Evolutionary conservation across 495 filamentous ascomycete genomes (phyloP), one percentile per base, ranked within the genome.

Genomic region (Talaromyces liani): DNA sequence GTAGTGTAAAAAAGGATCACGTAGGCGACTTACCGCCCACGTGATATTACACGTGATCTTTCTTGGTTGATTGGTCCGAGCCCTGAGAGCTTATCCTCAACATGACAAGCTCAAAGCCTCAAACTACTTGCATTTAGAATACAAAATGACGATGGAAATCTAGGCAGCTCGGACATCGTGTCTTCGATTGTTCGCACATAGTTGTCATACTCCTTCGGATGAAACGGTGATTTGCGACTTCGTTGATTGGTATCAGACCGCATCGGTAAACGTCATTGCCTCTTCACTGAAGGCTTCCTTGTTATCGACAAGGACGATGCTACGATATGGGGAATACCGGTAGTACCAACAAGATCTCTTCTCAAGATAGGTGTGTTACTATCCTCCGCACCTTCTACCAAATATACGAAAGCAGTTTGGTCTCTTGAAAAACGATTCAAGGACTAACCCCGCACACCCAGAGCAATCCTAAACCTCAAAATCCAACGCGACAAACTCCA

Each of bases 381-480:
- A 61, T 22, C 20, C 60, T 41, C 14, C 22, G 14, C 10, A 24
- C 66, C 34, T 54, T 14, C 24, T 10, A 7, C 63, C 39, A 60
- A 54, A 45, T 51, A 45, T 61, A 14, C 33, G 9, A 36, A 36
- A 36, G 33, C 33, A 36, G 16, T 24, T 57, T 16, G 10, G 6
- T 45, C 25, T 36, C 18, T 31, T 4, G 16, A 18, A n/a, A 10
- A 6, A n/a, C 3, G 1, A 7, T 27, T 12, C 22, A 56, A 18
- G 6, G 18, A 57, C 62, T 56, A 56, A 68, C 14, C 12, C 22
- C 54, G 10, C 16, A n/a, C 45, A 47, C 12, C 0, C 72, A 93
- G 90, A 70, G 94, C 94, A 39, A 97, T 98, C 73, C 88, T 97
- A 63, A 92, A 98, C 77, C 87, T 98, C 72, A 98, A 98, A 75